These are phyloP conservation scores for Aspergillus pseudoterreus DNA, from an alignment of 2,329 filamentous ascomycete genomes.

Conservation along the genomic window DNA sequence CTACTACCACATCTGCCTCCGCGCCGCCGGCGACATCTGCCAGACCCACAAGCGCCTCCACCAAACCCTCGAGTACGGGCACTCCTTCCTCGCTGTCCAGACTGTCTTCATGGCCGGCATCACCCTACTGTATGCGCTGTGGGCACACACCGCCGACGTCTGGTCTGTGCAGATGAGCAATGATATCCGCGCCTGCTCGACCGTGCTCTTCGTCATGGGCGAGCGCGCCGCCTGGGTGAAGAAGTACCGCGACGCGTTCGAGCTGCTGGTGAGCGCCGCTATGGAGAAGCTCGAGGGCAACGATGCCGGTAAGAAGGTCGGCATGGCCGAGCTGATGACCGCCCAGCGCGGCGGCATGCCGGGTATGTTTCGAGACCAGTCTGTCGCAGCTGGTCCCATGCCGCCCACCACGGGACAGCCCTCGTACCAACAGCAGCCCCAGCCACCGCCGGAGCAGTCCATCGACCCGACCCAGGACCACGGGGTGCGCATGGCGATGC, in stretches of 20 bases:
- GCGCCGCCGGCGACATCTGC: constrained; percentile 35
- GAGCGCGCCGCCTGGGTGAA: constrained; percentile 48
- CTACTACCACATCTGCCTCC: constrained; percentile 43
- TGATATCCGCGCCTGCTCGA: constrained; percentile 48
- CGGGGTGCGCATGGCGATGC: constrained; percentile 36
- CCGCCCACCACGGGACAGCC: not conserved
- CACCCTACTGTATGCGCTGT: constrained; percentile 35
- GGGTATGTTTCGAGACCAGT: not conserved
- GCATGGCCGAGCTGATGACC: constrained; percentile 40
- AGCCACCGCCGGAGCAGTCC: not conserved
- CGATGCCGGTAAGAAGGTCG: constrained; percentile 29
- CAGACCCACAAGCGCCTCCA: constrained; percentile 37
- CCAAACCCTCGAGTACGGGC: constrained; percentile 37
- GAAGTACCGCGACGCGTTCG: constrained; percentile 48
- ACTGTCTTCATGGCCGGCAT: constrained; percentile 39
- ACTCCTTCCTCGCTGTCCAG: constrained; percentile 38
- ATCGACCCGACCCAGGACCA: constrained; percentile 25
- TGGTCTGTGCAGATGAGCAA: constrained; percentile 50
- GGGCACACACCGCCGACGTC: constrained; percentile 43
- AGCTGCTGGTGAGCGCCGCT: constrained; percentile 44
- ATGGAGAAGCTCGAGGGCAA: constrained; percentile 46
- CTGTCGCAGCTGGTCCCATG: too few relatives aligned
- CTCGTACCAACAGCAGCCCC: not conserved
- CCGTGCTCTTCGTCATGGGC: constrained; percentile 49
- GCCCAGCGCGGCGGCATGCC: constrained; percentile 24